These are phyloP conservation scores for Neofusicoccum kwambonambiense DNA, from an alignment of 2,329 filamentous ascomycete species.

Conservation along the genomic window DNA sequence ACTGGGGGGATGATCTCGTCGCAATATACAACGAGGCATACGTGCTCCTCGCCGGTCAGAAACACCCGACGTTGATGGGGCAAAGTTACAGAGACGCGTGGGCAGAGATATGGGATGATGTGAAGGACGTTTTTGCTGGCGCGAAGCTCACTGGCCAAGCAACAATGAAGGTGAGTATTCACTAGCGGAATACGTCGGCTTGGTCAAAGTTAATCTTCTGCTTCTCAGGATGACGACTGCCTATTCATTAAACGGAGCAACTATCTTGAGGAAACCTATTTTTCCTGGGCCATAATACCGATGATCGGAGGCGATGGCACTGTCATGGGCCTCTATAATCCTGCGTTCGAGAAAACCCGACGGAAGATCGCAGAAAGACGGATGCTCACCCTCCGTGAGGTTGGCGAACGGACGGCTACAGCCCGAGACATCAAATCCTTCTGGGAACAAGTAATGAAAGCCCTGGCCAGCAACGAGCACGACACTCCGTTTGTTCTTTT, in stretches of 20 bases:
- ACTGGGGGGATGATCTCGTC: constrained; percentile 71
- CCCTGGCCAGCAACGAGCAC: constrained; percentile 70
- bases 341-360: constrained; percentile 76
- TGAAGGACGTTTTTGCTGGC: constrained; percentile 66
- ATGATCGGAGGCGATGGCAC: constrained; percentile 71
- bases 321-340: constrained; percentile 76
- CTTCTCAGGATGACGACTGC: constrained; percentile 65
- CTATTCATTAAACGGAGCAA: constrained; percentile 69
- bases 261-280: constrained; percentile 76
- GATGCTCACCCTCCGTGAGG: constrained; percentile 75
- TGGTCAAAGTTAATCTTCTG: background rate
- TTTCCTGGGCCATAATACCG: constrained; percentile 79
- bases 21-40: constrained; percentile 74
- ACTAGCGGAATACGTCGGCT: background rate
- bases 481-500: constrained; percentile 76
- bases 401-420: constrained; percentile 71
- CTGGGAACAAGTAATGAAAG: constrained; percentile 68
- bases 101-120: constrained; percentile 71
- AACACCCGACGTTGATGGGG: constrained; percentile 76
- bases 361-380: constrained; percentile 75
- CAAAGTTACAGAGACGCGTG: constrained; percentile 66
- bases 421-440: constrained; percentile 73
- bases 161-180: constrained; percentile 62
- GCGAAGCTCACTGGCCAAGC: constrained; percentile 71
- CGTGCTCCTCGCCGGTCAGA: constrained; percentile 69